These are phyloP conservation scores for Penicillium glabrum DNA, from an alignment of 2,329 filamentous ascomycete genomes.

Conservation along the genomic window DNA sequence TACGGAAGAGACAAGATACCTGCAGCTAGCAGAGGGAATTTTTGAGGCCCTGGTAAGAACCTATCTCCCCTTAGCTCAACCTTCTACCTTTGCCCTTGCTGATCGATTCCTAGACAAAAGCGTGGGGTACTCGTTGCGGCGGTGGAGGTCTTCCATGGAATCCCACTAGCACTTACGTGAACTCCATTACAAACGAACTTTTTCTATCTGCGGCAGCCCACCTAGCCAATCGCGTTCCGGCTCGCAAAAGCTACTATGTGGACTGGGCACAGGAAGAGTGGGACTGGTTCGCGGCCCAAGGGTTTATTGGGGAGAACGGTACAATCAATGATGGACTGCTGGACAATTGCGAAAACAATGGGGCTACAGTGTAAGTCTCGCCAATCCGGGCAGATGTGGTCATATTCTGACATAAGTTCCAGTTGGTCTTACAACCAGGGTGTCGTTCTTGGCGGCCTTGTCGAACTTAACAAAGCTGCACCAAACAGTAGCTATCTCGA, in stretches of 20 bases:
- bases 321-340: conserved; percentile 57
- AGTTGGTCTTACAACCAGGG: conserved; percentile 62
- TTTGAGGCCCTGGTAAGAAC: conserved; percentile 46
- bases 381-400: fast-evolving
- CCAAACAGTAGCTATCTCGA: conserved; percentile 44
- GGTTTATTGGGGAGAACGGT: conserved; percentile 49
- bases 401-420: neutral
- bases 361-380: conserved; percentile 29
- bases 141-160: conserved; percentile 53
- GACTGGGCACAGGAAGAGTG: conserved; percentile 50
- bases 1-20: conserved; percentile 46
- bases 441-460: conserved; percentile 58
- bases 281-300: conserved; percentile 51
- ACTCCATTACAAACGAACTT: conserved; percentile 59
- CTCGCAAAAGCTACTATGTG: conserved; percentile 40
- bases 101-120: conserved; percentile 26
- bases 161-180: conserved; percentile 46
- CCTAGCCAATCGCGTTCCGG: conserved; percentile 51
- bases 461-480: conserved; percentile 51
- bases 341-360: conserved; percentile 52
- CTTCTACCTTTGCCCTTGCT: neutral
- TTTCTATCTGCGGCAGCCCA: conserved; percentile 57
- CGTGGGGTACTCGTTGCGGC: conserved; percentile 45
- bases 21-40: conserved; percentile 50
- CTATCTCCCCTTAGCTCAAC: neutral